These are phyloP conservation scores for Lactarius trivialis DNA, from an alignment of 768 basidiomycete species.

Conservation along the genomic window DNA sequence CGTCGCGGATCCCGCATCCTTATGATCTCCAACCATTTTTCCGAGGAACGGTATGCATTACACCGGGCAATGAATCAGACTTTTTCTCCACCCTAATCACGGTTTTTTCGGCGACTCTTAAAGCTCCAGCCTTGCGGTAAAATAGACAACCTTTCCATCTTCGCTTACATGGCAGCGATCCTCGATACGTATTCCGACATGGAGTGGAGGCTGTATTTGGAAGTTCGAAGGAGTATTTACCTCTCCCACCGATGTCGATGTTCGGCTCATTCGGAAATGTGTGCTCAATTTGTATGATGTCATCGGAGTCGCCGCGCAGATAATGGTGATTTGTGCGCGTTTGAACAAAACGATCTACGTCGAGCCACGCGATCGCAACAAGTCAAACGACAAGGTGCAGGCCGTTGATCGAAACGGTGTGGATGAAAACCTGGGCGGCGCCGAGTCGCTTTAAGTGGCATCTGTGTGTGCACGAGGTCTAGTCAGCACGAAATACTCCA, in stretches of 20 bases:
- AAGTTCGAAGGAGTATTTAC: conserved; percentile 36
- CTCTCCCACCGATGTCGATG: conserved; percentile 60
- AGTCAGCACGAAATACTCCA: not conserved
- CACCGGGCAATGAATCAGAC: conserved; percentile 1
- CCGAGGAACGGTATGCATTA: not conserved
- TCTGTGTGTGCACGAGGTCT: conserved; percentile 37
- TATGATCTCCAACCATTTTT: not conserved
- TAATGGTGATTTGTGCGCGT: conserved; percentile 79
- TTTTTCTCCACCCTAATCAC: conserved; percentile 31
- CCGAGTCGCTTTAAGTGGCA: conserved; percentile 44
- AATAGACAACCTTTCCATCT: conserved; percentile 46
- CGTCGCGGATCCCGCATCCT: not conserved
- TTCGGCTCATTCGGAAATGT: conserved; percentile 81
- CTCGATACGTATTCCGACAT: conserved; percentile 72
- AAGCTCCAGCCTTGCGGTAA: conserved; percentile 59
- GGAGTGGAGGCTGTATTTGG: conserved; percentile 14
- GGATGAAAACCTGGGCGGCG: conserved; percentile 63
- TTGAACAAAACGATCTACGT: not conserved
- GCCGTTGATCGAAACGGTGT: conserved; percentile 81
- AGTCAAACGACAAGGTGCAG: not conserved
- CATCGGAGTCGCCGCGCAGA: too few relatives aligned
- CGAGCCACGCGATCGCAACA: not conserved
- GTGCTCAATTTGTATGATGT: conserved; percentile 54
- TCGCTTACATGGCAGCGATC: conserved; percentile 69
- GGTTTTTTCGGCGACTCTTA: conserved; percentile 48